Evolutionary conservation across 1,139 yeast species (phyloP).

Genomic region (Nadsonia starkeyi-henricii): DNA sequence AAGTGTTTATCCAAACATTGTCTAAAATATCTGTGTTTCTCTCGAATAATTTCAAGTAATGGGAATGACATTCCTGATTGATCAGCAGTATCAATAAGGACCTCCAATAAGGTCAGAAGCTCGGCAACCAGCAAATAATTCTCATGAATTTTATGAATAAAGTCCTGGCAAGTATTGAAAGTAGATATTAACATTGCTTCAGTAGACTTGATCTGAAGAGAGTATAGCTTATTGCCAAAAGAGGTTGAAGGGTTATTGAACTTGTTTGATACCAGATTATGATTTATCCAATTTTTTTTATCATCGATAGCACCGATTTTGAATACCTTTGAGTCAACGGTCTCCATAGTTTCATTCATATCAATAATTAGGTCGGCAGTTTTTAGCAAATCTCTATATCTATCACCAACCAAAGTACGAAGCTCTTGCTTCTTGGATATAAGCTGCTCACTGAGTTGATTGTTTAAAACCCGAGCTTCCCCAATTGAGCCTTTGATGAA

Average conservation of each 20-base stretch:
- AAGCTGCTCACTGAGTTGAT: background rate
- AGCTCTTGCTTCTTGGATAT: constrained; percentile 30
- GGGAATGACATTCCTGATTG: constrained; percentile 9
- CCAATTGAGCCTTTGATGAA: background rate
- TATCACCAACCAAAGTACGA: constrained; percentile 45
- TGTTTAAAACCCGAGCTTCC: background rate
- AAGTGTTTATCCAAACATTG: constrained; percentile 5
- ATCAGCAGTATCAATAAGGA: constrained; percentile 6
- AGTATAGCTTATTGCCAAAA: background rate
- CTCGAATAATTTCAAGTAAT: constrained; percentile 9
- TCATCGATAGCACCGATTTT: constrained; percentile 11
- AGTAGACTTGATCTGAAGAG: constrained; percentile 1
- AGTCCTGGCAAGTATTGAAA: background rate
- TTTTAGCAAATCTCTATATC: constrained; percentile 51
- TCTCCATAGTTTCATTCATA: constrained; percentile 32
- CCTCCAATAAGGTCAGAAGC: constrained; percentile 4
- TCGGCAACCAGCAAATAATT: constrained; percentile 6
- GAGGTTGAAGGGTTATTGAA: constrained; percentile 3
- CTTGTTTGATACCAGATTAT: constrained; percentile 8
- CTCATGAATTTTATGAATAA: constrained; percentile 6
- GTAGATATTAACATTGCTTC: background rate
- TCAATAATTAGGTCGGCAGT: constrained; percentile 55
- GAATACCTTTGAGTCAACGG: constrained; percentile 15
- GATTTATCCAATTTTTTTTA: constrained; percentile 12
- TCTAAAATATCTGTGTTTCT: constrained; percentile 3